Evolutionary conservation across 371 early-diverging fungal species (phyloP), one percentile per base, ranked within the genome.

Genomic region (Polyrhizophydium stewartii): DNA sequence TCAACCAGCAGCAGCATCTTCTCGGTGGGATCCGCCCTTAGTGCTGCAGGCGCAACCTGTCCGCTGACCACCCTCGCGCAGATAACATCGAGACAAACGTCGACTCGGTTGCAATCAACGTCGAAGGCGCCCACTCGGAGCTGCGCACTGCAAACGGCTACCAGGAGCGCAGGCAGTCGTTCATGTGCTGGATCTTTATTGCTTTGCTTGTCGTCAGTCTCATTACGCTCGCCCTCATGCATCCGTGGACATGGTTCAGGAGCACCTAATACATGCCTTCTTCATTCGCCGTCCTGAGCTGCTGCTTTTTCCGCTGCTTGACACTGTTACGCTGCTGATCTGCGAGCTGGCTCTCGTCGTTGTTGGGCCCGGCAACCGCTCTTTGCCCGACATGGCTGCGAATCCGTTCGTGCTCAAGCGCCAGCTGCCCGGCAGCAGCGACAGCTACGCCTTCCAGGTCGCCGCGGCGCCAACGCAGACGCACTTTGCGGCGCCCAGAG

Each of bases 31-130:
- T 30, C 13, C 57, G 0, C 17, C 2, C 2, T 2, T 16, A 3
- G 5, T 6, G 6, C 2, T 10, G 57, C 30, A 16, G 28, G 51
- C 37, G 12, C 33, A 12, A 35, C 27, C 45, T 43, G 25, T 41
- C 33, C 24, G 24, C 28, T 31, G 2, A 24, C 27, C 17, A 13
- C 25, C 16, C 16, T 40, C 27, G 5, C 52, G 38, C 63, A 85
- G 93, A 93, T 60, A 90, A 89, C 55, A 92, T 93, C 60, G 94
- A 93, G 71, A 75, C 86, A 25, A 98, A 97, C 69, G 90, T 98
- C 5, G 79, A 86, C 43, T 84, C 78, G 52, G 89, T 91, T 52
- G 82, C 88, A 13, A 81, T 86, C 59, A 87, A 92, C 58, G 86
- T 90, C 46, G 85, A 86, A 30, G 79, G 85, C 28, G 97, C 96